Evolutionary conservation across 192 early-diverging fungal species (phyloP), one percentile per base, ranked within the genome.

Genomic region (Spinellus fusiger): DNA sequence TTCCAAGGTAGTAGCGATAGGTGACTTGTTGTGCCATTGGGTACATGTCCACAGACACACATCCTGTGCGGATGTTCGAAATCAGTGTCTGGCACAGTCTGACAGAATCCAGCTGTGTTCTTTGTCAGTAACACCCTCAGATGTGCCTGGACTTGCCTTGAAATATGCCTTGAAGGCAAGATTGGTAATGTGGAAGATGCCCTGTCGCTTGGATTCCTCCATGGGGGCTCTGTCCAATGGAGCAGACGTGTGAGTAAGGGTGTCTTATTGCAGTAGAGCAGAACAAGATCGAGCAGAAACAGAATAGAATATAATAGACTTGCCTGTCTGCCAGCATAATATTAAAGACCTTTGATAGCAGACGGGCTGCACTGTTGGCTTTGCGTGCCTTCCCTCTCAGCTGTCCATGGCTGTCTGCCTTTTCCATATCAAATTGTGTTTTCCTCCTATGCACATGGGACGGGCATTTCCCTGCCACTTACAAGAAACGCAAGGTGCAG

Each of bases 1-100:
- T 63, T 8, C 79, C 79, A 0, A 76, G 47, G 35, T 81, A 81
- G 35, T 74, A 81, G 6, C 64, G 65, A 23, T 78, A 71, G 0
- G 74, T 76, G 6, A 81, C 74, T 61, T 78, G 79, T 27, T 81
- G 73, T 2, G 64, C 61, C 52, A 74, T 78, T 4, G 76, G 79
- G 26, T 62, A 81, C 4, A 66, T 23, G 1, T 52, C 26, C 1
- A 81, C 22, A n/a, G 62, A 29, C 1, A 75, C 70, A 1, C 61
- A 59, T 15, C 67, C 69, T 4, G 64, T 76, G 0, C 56, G 46
- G 22, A 81, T 66, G 12, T 78, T 76, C 22, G 68, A 59, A 1
- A 81, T 69, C 48, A 76, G 57, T 0, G 79, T 81, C 26, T 66
- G 65, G 25, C 77, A 73, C 35, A 81, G 49, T 15, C 76, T 66